These are phyloP conservation scores for Trifolium dubium DNA, from an alignment of 306 rosid genomes.

Conservation along the genomic window DNA sequence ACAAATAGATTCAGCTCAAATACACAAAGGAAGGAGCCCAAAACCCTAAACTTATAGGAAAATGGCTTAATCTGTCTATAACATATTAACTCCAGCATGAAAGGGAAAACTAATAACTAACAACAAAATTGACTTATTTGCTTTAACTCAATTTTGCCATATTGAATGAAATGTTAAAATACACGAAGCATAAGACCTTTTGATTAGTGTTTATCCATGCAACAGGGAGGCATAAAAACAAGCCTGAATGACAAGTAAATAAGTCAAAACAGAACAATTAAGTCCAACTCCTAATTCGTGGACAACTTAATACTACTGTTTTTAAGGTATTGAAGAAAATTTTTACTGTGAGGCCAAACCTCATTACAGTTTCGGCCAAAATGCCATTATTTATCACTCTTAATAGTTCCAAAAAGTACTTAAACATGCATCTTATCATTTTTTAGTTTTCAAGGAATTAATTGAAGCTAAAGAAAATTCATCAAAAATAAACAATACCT, in stretches of 20 bases:
- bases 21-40: constrained; percentile 19
- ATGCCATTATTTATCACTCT: constrained; percentile 6
- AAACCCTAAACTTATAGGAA: constrained; percentile 2
- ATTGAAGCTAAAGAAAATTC: constrained; percentile 18
- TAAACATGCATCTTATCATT: constrained; percentile 2
- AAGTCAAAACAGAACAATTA: constrained; percentile 29
- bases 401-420: not conserved
- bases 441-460: constrained; percentile 11
- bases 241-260: constrained; percentile 1
- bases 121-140: not conserved
- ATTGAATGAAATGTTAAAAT: constrained; percentile 10
- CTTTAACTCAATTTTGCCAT: constrained; percentile 15
- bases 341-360: not conserved
- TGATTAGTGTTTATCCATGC: constrained; percentile 5
- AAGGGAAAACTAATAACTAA: not conserved
- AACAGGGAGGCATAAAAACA: constrained; percentile 6
- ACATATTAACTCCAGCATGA: constrained; percentile 29
- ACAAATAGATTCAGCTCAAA: constrained; percentile 29
- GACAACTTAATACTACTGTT: not conserved
- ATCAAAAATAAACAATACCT: constrained; percentile 59
- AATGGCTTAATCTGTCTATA: not conserved
- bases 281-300: constrained; percentile 14
- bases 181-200: constrained; percentile 12
- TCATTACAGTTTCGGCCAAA: constrained; percentile 1
- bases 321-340: not conserved